Conservation (phyloP, 1,284 basidiomycete species). For the Tremellales sp. region DNA sequence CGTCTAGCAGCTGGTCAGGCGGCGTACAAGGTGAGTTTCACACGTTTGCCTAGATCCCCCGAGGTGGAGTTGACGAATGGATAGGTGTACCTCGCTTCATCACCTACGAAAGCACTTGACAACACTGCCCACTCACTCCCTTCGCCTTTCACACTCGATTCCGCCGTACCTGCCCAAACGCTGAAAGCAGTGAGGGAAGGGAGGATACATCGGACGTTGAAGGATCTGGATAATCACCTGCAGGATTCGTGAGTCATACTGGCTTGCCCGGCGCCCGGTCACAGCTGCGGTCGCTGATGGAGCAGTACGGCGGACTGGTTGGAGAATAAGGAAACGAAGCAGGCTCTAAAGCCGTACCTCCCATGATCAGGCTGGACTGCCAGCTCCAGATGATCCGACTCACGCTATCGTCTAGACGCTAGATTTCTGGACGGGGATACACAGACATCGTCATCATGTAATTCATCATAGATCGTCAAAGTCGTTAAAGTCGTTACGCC, state of each 20-base stretch:
- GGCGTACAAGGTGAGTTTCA: slow-evolving; percentile 29
- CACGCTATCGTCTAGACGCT: too few species aligned
- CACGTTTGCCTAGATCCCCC: neutral
- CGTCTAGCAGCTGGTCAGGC: slow-evolving; percentile 26
- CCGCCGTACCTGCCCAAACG: slow-evolving; percentile 14
- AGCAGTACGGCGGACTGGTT: neutral
- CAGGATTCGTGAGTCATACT: slow-evolving; percentile 41
- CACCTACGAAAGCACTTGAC: slow-evolving; percentile 5
- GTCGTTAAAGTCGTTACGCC: too few species aligned
- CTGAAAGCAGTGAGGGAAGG: slow-evolving; percentile 25
- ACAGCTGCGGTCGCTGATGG: neutral
- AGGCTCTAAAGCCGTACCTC: neutral
- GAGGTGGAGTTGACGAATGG: too few species aligned
- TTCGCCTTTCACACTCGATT: neutral
- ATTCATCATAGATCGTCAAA: too few species aligned
- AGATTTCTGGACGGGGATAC: too few species aligned
- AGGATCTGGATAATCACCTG: slow-evolving; percentile 48
- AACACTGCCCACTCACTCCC: neutral
- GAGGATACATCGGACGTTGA: slow-evolving; percentile 24
- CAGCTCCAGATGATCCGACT: too few species aligned
- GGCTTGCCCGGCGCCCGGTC: neutral
- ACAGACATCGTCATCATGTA: too few species aligned
- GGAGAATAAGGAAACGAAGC: neutral
- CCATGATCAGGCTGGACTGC: too few species aligned
- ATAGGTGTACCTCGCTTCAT: slow-evolving; percentile 10